phyloP scores from a whole-genome alignment of 371 early-diverging fungal species.

The Mucor sp. region DNA sequence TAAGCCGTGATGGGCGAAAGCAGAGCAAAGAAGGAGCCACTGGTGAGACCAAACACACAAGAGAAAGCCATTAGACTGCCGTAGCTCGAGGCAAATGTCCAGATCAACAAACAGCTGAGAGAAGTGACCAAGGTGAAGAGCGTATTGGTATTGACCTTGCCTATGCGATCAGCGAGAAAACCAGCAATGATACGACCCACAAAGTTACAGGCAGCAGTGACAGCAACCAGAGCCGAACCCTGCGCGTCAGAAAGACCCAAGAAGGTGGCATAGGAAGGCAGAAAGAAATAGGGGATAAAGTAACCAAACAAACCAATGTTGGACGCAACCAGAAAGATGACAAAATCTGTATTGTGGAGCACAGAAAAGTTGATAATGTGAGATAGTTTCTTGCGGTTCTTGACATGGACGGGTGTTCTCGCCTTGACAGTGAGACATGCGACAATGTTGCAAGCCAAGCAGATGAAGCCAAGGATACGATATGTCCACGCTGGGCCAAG shows the following conservation, averaged over 20 bases:
- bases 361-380: constrained; percentile 48
- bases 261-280: constrained; percentile 45
- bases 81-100: constrained; percentile 50
- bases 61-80: constrained; percentile 41
- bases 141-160: constrained; percentile 44
- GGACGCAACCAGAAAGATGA: constrained; percentile 42
- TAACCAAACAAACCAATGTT: constrained; percentile 54
- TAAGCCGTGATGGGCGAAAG: constrained; percentile 37
- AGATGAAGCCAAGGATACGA: constrained; percentile 57
- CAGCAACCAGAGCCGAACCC: constrained; percentile 34
- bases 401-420: constrained; percentile 17
- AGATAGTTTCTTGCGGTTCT: constrained; percentile 19
- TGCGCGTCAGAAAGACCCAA: constrained; percentile 33
- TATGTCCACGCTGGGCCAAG: constrained; percentile 63
- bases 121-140: constrained; percentile 33
- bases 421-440: constrained; percentile 43
- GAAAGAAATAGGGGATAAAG: constrained; percentile 62
- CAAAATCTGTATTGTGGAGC: constrained; percentile 45
- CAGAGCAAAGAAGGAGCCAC: constrained; percentile 43
- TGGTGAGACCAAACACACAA: constrained; percentile 42
- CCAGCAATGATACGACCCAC: constrained; percentile 59
- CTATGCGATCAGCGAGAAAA: constrained; percentile 46
- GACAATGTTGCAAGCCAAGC: constrained; percentile 37
- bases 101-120: constrained; percentile 41
- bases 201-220: constrained; percentile 54